Percentiles rank a stretch among this genome's conserved stretches.
Evolutionary conservation across 2,329 filamentous ascomycete genomes (phyloP).

Genomic region (Hypoxylon rubiginosum): DNA sequence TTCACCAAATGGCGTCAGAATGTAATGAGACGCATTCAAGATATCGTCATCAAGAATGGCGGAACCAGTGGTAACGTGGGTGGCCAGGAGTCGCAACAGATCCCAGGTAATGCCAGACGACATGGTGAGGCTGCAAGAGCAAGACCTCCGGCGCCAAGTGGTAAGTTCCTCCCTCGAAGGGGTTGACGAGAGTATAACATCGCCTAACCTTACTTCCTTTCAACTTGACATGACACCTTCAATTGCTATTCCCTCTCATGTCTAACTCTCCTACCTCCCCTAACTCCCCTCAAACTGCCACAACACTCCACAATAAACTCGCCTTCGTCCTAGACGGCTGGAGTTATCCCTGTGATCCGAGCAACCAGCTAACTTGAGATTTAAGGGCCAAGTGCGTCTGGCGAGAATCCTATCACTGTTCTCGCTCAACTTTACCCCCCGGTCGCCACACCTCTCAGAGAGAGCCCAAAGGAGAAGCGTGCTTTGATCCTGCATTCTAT

Average conservation of each 20-base stretch:
- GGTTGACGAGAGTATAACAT: conserved; percentile 30
- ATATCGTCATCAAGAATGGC: conserved; percentile 69
- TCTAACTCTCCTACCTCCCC: background rate
- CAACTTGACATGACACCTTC: background rate
- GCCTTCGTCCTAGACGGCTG: background rate
- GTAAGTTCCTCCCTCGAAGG: conserved; percentile 50
- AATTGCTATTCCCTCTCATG: background rate
- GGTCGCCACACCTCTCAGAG: conserved; percentile 70
- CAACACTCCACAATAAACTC: background rate
- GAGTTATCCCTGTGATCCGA: background rate
- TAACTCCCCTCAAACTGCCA: too few species aligned
- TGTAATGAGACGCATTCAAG: conserved; percentile 77
- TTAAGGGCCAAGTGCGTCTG: conserved; percentile 50
- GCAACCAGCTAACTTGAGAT: conserved; percentile 40
- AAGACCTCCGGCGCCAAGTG: conserved; percentile 49
- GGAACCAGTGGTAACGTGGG: conserved; percentile 45
- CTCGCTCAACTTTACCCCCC: conserved; percentile 69
- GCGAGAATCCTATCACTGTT: conserved; percentile 63
- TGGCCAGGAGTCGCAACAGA: conserved; percentile 39
- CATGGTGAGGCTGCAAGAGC: conserved; percentile 53
- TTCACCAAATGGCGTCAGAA: conserved; percentile 85
- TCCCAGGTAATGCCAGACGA: conserved; percentile 55
- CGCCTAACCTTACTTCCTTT: conserved; percentile 18
- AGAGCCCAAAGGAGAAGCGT: conserved; percentile 71
- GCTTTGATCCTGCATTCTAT: conserved; percentile 78